Evolutionary conservation across 2,329 filamentous ascomycete species (phyloP).

Genomic region (Cytospora leucostoma): DNA sequence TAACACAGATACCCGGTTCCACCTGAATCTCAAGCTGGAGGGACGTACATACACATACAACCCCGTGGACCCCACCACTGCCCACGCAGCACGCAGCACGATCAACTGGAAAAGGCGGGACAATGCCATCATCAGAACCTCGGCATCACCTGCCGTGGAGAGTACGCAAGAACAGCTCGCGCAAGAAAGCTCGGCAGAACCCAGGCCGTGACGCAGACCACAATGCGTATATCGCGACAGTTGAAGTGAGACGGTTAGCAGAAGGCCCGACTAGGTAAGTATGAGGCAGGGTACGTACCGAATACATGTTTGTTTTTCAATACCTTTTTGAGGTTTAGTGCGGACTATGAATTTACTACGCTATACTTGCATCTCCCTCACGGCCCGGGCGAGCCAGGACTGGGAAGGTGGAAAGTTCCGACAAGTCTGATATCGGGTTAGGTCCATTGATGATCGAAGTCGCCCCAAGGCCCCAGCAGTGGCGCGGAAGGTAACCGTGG

Average conservation of each 20-base stretch:
- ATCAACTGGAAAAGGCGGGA: slow-evolving; percentile 5
- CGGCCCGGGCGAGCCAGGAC: slow-evolving; percentile 11
- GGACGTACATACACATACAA: neutral
- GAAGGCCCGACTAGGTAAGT: slow-evolving; percentile 18
- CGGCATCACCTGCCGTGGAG: neutral
- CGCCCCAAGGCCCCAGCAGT: neutral
- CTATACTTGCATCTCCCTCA: neutral
- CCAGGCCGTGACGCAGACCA: slow-evolving; percentile 5
- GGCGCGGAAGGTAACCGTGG: slow-evolving; percentile 11
- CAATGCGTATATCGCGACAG: neutral
- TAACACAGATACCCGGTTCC: slow-evolving; percentile 2
- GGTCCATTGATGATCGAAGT: slow-evolving; percentile 11
- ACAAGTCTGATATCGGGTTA: slow-evolving; percentile 8
- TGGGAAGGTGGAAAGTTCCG: neutral
- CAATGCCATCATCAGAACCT: slow-evolving; percentile 21
- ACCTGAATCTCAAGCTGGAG: neutral
- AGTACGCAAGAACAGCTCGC: neutral
- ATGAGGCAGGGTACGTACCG: slow-evolving; percentile 1
- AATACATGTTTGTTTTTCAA: slow-evolving; percentile 1
- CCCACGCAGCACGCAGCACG: neutral
- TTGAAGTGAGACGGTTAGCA: slow-evolving; percentile 3
- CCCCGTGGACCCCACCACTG: too few relatives aligned
- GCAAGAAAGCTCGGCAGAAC: slow-evolving; percentile 10
- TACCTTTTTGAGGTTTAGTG: slow-evolving; percentile 23
- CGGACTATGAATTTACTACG: slow-evolving; percentile 21